These are phyloP conservation scores for Dactylorhiza incarnata DNA, from an alignment of 106 monocot species.

Conservation along the genomic window DNA sequence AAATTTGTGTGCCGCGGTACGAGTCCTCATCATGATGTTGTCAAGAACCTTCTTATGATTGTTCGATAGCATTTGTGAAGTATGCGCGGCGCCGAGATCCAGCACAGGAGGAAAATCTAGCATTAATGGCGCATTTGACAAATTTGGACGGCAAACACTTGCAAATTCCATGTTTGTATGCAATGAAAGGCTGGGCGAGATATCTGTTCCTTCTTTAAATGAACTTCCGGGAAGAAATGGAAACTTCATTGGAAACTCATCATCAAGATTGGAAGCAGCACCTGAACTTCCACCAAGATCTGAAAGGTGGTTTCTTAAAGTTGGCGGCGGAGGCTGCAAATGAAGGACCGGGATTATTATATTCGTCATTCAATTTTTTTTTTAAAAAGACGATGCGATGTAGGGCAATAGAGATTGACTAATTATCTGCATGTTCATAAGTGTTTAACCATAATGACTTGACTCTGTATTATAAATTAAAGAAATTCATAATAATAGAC, in stretches of 20 bases:
- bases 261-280: conserved; percentile 38
- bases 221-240: conserved; percentile 26
- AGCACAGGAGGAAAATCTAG: conserved; percentile 39
- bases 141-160: conserved; percentile 17
- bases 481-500: too few relatives aligned
- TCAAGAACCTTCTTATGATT: conserved; percentile 94
- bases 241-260: conserved; percentile 19
- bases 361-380: too few relatives aligned
- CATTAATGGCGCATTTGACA: conserved; percentile 40
- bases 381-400: too few relatives aligned
- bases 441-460: too few relatives aligned
- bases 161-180: conserved; percentile 34
- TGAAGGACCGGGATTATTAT: conserved; percentile 13
- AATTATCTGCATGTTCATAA: too few relatives aligned
- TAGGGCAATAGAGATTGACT: too few relatives aligned
- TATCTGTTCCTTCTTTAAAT: conserved; percentile 29
- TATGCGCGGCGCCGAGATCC: conserved; percentile 28
- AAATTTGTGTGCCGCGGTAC: conserved; percentile 31
- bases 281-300: conserved; percentile 22
- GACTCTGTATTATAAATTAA: too few relatives aligned
- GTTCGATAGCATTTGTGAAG: conserved; percentile 40
- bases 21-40: conserved; percentile 78
- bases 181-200: conserved; percentile 47
- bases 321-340: conserved; percentile 40
- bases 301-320: conserved; percentile 16